Conservation (phyloP, 257 asterid species). For the Voacanga thouarsii region DNA sequence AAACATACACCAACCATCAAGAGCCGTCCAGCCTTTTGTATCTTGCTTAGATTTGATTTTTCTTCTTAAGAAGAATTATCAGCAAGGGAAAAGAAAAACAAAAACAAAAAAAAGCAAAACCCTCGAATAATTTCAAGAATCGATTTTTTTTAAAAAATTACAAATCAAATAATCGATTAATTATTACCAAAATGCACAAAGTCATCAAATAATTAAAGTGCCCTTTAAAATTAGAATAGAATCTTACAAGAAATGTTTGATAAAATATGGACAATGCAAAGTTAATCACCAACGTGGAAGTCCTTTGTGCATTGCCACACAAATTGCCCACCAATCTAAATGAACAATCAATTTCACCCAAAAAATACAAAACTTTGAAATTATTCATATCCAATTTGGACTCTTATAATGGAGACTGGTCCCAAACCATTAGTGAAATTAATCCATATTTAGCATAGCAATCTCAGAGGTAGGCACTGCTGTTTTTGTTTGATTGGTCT, state of each 20-base stretch:
- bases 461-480: not conserved
- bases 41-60: not conserved
- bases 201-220: too few relatives aligned
- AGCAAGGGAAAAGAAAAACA: too few relatives aligned
- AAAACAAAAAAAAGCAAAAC: too few relatives aligned
- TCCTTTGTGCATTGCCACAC: slow-evolving; percentile 8
- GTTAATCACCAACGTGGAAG: slow-evolving; percentile 19
- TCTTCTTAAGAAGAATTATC: not conserved
- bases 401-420: not conserved
- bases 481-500: not conserved
- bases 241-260: not conserved
- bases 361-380: not conserved
- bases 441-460: not conserved
- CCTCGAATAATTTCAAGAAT: too few relatives aligned
- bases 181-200: too few relatives aligned
- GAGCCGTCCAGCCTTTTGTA: slow-evolving; percentile 10
- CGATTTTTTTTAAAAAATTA: too few relatives aligned
- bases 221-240: not conserved
- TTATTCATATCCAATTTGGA: not conserved
- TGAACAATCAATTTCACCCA: not conserved
- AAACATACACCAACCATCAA: not conserved
- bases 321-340: not conserved
- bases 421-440: not conserved
- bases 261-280: slow-evolving; percentile 1
- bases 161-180: too few relatives aligned